phyloP scores from a whole-genome alignment of 192 early-diverging fungal genomes.

The Coemansia sp. region DNA sequence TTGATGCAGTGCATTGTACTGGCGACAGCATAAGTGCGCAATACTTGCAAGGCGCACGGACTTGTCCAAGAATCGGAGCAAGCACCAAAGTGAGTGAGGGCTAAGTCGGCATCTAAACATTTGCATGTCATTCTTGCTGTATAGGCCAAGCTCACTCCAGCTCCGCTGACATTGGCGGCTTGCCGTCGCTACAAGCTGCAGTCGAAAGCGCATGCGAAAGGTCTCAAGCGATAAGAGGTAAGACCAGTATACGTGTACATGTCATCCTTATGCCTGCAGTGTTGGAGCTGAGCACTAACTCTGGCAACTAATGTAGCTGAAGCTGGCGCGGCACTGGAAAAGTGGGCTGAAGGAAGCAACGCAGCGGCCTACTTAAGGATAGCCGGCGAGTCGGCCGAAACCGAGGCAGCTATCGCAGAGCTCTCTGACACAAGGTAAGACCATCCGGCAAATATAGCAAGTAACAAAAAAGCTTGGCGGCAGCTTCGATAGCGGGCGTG shows the following conservation, averaged over 20 bases:
- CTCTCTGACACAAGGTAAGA: conserved; percentile 41
- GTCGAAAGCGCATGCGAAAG: neutral
- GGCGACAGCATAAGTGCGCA: neutral
- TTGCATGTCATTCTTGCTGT: neutral
- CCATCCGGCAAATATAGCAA: neutral
- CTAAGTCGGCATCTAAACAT: neutral
- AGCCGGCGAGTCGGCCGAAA: conserved; percentile 17
- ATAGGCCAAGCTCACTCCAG: neutral
- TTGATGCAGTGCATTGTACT: neutral
- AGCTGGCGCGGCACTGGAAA: conserved; percentile 19
- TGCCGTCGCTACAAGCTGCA: neutral
- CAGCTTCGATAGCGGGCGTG: neutral
- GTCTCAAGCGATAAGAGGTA: neutral
- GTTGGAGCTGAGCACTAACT: neutral
- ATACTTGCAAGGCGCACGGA: too few relatives aligned
- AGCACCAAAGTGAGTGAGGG: neutral
- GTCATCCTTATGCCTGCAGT: neutral
- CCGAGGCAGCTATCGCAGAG: conserved; percentile 21
- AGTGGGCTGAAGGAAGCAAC: conserved; percentile 18
- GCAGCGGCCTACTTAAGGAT: conserved; percentile 2
- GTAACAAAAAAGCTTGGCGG: neutral
- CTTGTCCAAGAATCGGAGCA: neutral
- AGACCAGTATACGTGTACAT: neutral
- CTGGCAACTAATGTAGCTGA: neutral
- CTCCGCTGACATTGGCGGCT: neutral